Evolutionary conservation across 116 monocot species (phyloP).

Genomic region (Trichopus zeylanicus): DNA sequence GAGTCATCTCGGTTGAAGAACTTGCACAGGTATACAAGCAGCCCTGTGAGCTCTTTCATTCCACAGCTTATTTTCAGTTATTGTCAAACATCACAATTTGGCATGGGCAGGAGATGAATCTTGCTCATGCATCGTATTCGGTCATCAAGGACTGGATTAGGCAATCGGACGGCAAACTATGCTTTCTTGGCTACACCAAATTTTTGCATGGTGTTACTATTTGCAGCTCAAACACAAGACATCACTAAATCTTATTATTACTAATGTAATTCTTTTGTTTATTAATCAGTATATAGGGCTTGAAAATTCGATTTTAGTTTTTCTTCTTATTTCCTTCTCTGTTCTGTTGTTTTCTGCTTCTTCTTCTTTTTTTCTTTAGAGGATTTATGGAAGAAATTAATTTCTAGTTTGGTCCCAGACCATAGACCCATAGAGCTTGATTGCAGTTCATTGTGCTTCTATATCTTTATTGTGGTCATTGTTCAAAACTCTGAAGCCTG

Average conservation of each 20-base stretch:
- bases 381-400: neutral
- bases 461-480: too few species aligned
- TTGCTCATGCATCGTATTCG: conserved; percentile 25
- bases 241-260: conserved; percentile 9
- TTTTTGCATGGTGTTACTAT: conserved; percentile 66
- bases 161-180: conserved; percentile 53
- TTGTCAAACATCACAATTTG: neutral
- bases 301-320: neutral
- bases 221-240: conserved; percentile 40
- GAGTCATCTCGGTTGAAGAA: conserved; percentile 47
- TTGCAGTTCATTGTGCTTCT: too few species aligned
- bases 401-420: too few species aligned
- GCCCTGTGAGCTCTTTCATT: neutral
- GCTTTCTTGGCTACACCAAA: conserved; percentile 67
- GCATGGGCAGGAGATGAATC: conserved; percentile 52
- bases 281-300: conserved; percentile 9
- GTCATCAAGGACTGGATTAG: conserved; percentile 69
- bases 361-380: neutral
- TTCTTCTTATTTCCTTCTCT: neutral
- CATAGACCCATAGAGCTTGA: too few species aligned
- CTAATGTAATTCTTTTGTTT: conserved; percentile 13
- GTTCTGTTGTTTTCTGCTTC: neutral
- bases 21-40: conserved; percentile 41
- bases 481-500: too few species aligned
- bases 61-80: neutral